A percentile compares a stretch with the other conserved stretches of the same genome.
Conservation (phyloP, 2,329 filamentous ascomycete species). For the Pestalotiopsis fici region DNA sequence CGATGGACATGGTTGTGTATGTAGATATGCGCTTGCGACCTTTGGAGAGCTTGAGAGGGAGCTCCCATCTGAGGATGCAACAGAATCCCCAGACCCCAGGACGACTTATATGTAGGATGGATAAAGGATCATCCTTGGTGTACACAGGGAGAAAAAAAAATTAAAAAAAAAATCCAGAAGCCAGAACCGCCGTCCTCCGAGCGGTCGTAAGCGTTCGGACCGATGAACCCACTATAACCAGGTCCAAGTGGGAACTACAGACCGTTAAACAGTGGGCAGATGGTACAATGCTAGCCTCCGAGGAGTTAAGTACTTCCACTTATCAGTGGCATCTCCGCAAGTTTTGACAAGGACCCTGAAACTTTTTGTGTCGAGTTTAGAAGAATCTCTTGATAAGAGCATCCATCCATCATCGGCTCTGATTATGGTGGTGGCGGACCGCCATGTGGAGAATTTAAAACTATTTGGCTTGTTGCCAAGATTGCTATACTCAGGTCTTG, state of each 20-base stretch:
- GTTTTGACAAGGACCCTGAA: background rate
- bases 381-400: background rate
- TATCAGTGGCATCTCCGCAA: background rate
- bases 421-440: background rate
- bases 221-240: background rate
- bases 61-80: background rate
- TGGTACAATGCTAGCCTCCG: background rate
- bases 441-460: background rate
- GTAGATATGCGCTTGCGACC: background rate
- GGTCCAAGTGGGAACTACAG: slow-evolving; percentile 1
- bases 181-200: background rate
- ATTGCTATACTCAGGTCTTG: background rate
- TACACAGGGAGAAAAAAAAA: background rate
- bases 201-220: background rate
- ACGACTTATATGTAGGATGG: background rate
- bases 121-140: background rate
- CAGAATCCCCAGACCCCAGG: background rate
- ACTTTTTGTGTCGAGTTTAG: background rate
- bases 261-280: background rate
- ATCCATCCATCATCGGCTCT: background rate
- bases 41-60: background rate
- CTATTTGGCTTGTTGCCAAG: background rate
- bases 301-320: background rate
- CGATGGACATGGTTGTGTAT: background rate
- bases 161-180: background rate